Evolutionary conservation across 177 flowering plant species (phyloP), one percentile per base, ranked within the genome.

Genomic region (Vitis hybrid): DNA sequence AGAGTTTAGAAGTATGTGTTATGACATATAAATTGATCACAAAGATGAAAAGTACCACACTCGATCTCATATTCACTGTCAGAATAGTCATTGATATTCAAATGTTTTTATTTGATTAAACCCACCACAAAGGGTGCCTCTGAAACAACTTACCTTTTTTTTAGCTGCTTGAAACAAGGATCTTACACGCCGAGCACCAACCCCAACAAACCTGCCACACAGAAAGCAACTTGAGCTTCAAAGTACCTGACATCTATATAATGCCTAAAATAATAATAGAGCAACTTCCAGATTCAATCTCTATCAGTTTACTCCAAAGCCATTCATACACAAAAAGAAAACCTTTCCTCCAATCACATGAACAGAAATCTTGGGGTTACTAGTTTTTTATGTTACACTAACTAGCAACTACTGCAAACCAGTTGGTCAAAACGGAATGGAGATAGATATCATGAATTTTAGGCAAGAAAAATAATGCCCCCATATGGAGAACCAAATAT

Each of bases 171-270:
- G 98, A 77, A 96, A 96, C 72, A 93, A 85, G 27, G 97, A 89
- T 73, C 99, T 87, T 58, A 96, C 97, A 78, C 99, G 97, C 24
- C 98, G 90, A 69, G 99, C 99, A 78, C 98, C 99, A 76, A 96
- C 99, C 32, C 99, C 99, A 63, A 96, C 99, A 89, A 96, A 96
- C 99, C 99, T 96, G 84, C 58, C 74, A 78, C 32, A 32, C 4
- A 57, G 53, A 70, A 61, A 6, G 49, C 7, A 49, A 20, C 11
- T 61, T 17, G 18, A 74, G 59, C 67, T 1, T 59, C 62, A 59
- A 59, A 11, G 4, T 59, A 24, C 6, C 27, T 59, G 62, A 11
- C 62, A 59, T 59, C 27, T 20, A 24, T 59, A 35, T 7, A 11
- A 9, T 46, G 24, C 9, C 46, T 4, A 51, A 30, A 2, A 46